Conservation (phyloP, 495 filamentous ascomycete genomes). For the Chaetomium tenue region DNA sequence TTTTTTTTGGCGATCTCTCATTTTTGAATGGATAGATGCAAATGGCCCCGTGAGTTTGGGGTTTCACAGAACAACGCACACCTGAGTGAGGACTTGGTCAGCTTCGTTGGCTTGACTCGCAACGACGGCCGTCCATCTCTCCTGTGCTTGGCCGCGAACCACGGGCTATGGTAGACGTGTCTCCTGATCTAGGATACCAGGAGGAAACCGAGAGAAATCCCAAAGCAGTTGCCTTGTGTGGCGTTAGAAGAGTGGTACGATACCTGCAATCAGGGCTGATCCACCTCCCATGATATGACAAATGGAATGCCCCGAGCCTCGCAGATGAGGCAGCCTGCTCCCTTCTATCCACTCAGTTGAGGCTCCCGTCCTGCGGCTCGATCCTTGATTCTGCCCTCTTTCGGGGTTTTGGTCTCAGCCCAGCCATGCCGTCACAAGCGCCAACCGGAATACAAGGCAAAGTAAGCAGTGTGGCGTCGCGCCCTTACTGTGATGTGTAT, state of each 20-base stretch:
- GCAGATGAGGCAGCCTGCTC: not conserved
- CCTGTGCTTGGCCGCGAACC: too few species aligned
- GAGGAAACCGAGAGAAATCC: not conserved
- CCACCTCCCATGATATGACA: not conserved
- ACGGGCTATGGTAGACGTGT: not conserved
- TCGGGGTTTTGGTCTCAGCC: constrained; percentile 2
- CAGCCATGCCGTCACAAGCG: not conserved
- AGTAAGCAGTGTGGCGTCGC: not conserved
- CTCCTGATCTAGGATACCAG: not conserved
- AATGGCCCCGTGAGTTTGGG: too few species aligned
- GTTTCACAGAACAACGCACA: too few species aligned
- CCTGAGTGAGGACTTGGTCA: too few species aligned
- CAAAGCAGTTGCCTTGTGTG: not conserved
- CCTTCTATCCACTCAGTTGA: too few species aligned
- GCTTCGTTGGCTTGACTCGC: too few species aligned
- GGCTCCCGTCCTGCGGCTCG: not conserved
- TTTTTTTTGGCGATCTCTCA: too few species aligned
- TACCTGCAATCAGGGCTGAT: not conserved
- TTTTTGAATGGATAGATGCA: too few species aligned
- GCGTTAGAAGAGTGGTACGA: not conserved
- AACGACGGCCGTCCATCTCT: not conserved
- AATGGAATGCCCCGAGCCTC: not conserved
- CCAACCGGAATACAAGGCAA: not conserved
- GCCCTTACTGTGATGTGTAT: not conserved
- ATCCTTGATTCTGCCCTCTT: not conserved